These are phyloP conservation scores for Colletotrichum cordylinicola DNA, from an alignment of 2,329 filamentous ascomycete species.

Conservation along the genomic window DNA sequence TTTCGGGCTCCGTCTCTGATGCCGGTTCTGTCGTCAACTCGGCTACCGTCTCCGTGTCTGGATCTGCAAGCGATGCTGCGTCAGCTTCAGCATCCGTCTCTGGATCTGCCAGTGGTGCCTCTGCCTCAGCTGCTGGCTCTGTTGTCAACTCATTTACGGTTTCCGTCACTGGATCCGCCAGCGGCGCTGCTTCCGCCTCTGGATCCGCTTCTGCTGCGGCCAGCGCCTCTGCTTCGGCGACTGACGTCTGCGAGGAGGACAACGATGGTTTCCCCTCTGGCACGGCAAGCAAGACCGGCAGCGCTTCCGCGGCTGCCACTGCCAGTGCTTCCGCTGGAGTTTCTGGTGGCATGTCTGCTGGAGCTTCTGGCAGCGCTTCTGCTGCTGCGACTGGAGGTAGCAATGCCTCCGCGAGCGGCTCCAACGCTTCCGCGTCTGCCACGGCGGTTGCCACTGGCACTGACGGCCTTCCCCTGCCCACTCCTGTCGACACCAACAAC, in stretches of 20 bases:
- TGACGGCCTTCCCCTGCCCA: background rate
- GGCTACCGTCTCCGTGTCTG: background rate
- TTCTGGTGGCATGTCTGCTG: background rate
- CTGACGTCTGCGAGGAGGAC: conserved; percentile 16
- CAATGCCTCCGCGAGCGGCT: conserved; percentile 13
- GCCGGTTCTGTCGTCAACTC: background rate
- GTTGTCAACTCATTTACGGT: too few relatives aligned
- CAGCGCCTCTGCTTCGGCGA: background rate
- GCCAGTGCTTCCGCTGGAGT: background rate
- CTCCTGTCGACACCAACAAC: background rate
- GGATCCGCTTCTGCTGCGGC: background rate
- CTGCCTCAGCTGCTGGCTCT: too few relatives aligned
- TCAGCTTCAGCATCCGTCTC: background rate
- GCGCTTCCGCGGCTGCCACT: background rate
- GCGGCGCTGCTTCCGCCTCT: background rate
- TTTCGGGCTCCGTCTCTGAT: background rate
- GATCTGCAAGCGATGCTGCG: background rate
- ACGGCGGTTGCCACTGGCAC: background rate
- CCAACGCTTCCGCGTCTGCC: conserved; percentile 8
- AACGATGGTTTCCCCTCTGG: conserved; percentile 3
- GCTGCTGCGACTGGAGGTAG: conserved; percentile 9
- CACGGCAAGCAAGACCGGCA: background rate
- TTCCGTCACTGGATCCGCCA: background rate
- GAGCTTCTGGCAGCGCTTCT: conserved; percentile 16
- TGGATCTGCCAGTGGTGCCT: too few relatives aligned